Evolutionary conservation across 2,329 filamentous ascomycete species (phyloP), one percentile per base, ranked within the genome.

Genomic region (Coleophoma crateriformis): DNA sequence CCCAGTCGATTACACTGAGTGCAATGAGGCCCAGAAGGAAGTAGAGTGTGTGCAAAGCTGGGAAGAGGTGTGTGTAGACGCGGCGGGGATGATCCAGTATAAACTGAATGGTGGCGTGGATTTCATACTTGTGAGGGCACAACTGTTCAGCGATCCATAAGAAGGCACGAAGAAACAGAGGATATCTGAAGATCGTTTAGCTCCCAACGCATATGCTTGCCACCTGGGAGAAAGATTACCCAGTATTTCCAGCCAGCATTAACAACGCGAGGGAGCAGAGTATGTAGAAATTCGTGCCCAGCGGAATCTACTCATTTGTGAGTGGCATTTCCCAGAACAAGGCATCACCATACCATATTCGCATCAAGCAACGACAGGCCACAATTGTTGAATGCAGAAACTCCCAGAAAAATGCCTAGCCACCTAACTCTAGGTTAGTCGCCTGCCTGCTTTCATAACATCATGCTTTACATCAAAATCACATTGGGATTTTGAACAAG

Each of bases 351-450:
- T 48, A 65, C 65, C 64, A 87, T 82, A 58, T 82, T 84, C 44
- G 76, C 73, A 59, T 86, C 81, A 10, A 85, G 67, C 22, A 85
- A 67, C n/a, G 77, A 78, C 79, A 87, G 82, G 45, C 82, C 82
- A 17, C 74, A 80, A 55, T 85, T 86, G 66, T 84, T 85, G 65
- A 86, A 86, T 0, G 82, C 82, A n/a, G 80, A 84, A 2, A 81
- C 74, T 1, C 78, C 78, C 48, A 83, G 80, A 67, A 86, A 87
- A 46, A 80, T 76, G 40, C 82, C 82, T 1, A 78, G 72, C 82
- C 82, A 86, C 39, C 50, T 51, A 10, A 20, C 19, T 13, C 14
- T 3, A 33, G n/a, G 14, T 19, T 27, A 27, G 27, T 10, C 8
- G 6, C 7, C 6, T 27, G 27, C 27, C 27, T 27, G 27, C 5